Evolutionary conservation across 106 monocot species (phyloP).

Genomic region (Vanilla planifolia): DNA sequence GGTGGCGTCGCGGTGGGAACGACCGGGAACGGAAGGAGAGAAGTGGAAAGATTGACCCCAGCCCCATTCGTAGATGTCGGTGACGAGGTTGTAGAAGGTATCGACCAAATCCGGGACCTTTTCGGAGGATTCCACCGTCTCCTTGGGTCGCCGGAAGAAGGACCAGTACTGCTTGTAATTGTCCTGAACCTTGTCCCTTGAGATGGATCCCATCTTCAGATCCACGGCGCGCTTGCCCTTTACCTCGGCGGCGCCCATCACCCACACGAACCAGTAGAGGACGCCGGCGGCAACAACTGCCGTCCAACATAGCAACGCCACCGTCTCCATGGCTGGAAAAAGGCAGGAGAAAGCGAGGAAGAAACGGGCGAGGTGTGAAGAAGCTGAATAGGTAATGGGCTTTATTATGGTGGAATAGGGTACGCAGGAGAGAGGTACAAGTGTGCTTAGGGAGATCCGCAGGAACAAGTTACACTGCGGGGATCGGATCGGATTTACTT

Average conservation of each 20-base stretch:
- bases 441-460: too few relatives aligned
- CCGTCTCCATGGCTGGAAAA: too few relatives aligned
- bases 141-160: conserved; percentile 56
- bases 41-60: conserved; percentile 93
- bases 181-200: conserved; percentile 41
- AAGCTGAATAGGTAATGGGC: too few relatives aligned
- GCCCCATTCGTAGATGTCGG: conserved; percentile 84
- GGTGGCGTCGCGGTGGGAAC: conserved; percentile 63
- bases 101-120: conserved; percentile 60
- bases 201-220: conserved; percentile 59
- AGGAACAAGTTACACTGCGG: too few relatives aligned
- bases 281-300: conserved; percentile 8
- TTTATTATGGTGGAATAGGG: too few relatives aligned
- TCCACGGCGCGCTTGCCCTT: conserved; percentile 26
- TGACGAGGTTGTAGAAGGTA: conserved; percentile 88
- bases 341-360: too few relatives aligned
- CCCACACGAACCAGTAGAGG: conserved; percentile 72
- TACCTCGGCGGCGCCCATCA: conserved; percentile 50
- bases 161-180: conserved; percentile 74
- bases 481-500: too few relatives aligned
- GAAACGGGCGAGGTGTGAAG: too few relatives aligned
- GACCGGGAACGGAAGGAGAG: conserved; percentile 53
- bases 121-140: conserved; percentile 25
- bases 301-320: too few relatives aligned
- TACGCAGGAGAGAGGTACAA: too few relatives aligned